phyloP scores from a whole-genome alignment of 176 grass and related monocot species.

The Avena atlantica region DNA sequence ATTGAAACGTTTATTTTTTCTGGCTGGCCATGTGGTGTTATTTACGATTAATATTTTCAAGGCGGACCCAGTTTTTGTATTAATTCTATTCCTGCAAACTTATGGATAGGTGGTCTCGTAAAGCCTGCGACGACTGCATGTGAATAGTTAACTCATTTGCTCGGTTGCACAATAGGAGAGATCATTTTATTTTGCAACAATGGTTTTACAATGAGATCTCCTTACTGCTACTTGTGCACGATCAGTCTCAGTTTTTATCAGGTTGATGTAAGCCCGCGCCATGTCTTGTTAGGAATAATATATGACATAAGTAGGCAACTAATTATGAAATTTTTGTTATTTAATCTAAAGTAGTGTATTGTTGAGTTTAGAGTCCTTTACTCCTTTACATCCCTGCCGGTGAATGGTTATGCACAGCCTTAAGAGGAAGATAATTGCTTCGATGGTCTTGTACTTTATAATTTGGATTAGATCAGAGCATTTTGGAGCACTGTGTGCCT shows the following conservation, averaged over 20 bases:
- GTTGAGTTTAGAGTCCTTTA: background rate
- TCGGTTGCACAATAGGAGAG: background rate
- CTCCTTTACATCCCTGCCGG: background rate
- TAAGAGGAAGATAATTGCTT: slow-evolving; percentile 21
- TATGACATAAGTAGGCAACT: background rate
- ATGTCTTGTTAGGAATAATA: slow-evolving; percentile 13
- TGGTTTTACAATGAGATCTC: slow-evolving; percentile 2
- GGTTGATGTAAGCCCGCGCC: background rate
- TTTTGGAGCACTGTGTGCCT: background rate
- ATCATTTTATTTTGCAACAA: background rate
- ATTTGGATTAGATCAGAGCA: too few species aligned
- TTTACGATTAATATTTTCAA: slow-evolving; percentile 24
- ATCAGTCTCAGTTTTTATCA: background rate
- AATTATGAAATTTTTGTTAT: slow-evolving; percentile 11
- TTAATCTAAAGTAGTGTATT: background rate
- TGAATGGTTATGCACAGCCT: background rate
- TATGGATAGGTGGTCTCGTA: background rate
- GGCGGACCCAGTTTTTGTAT: slow-evolving; percentile 9
- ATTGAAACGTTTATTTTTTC: background rate
- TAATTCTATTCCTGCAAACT: slow-evolving; percentile 35
- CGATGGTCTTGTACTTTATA: background rate
- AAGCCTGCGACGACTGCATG: slow-evolving; percentile 19
- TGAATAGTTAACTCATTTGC: slow-evolving; percentile 19
- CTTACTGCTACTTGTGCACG: slow-evolving; percentile 17
- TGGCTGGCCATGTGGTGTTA: slow-evolving; percentile 26